Conservation (phyloP, 345 rosid genomes). For the Salix purpurea region DNA sequence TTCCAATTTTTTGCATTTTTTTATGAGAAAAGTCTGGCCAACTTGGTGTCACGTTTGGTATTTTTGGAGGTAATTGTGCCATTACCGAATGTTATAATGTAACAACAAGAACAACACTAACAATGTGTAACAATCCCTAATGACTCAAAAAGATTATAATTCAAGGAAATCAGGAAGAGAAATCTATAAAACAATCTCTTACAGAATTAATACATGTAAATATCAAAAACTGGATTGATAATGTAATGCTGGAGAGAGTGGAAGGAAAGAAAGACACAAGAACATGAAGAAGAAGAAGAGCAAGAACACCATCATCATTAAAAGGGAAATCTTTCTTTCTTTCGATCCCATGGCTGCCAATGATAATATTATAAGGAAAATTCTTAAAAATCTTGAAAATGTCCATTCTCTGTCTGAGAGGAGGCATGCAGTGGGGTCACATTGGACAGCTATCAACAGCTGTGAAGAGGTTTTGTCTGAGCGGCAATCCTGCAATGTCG, state of each 20-base stretch:
- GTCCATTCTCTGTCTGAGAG: conserved; percentile 8
- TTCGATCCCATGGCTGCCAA: not conserved
- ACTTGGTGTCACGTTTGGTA: conserved; percentile 61
- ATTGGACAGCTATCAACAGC: conserved; percentile 86
- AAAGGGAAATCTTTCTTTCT: not conserved
- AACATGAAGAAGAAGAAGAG: not conserved
- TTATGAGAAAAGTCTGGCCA: conserved; percentile 75
- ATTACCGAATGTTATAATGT: conserved; percentile 17
- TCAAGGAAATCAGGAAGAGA: not conserved
- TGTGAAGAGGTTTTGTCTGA: conserved; percentile 55
- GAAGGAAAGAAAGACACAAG: not conserved
- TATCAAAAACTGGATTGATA: not conserved
- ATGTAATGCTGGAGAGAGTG: not conserved
- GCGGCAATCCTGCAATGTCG: conserved; percentile 82
- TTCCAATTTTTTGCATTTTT: conserved; percentile 25
- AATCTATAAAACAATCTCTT: not conserved
- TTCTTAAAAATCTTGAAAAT: not conserved
- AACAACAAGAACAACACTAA: not conserved
- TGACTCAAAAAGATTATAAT: not conserved
- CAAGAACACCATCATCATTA: not conserved
- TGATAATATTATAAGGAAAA: not conserved
- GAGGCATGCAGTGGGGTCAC: conserved; percentile 48
- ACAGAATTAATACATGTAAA: not conserved
- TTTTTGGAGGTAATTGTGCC: conserved; percentile 96
- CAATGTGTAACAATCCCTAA: not conserved